Evolutionary conservation across 495 filamentous ascomycete genomes (phyloP).

Genomic region (Chaetomium fimeti): DNA sequence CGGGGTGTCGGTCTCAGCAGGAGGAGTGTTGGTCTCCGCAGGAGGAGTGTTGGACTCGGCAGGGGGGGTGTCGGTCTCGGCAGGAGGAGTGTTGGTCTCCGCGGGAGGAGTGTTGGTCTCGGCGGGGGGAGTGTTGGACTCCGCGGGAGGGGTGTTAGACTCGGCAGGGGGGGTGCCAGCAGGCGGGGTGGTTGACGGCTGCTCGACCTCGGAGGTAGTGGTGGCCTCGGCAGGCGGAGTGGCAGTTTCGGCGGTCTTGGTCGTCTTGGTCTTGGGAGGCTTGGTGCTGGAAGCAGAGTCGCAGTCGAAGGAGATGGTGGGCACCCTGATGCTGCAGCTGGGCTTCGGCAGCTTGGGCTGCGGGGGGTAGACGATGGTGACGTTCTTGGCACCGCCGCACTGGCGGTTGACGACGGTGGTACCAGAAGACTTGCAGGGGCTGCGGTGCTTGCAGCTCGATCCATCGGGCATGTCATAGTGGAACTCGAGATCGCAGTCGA

Average conservation of each 20-base stretch:
- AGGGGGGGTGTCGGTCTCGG: conserved; percentile 12
- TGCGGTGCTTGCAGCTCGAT: conserved; percentile 70
- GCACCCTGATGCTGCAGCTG: conserved; percentile 69
- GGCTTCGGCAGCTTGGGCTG: conserved; percentile 51
- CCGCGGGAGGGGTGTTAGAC: conserved; percentile 13
- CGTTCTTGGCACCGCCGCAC: conserved; percentile 84
- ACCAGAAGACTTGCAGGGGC: conserved; percentile 59
- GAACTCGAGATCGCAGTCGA: conserved; percentile 75
- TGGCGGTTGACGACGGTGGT: conserved; percentile 73
- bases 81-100: conserved; percentile 10
- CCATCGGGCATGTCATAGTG: conserved; percentile 80
- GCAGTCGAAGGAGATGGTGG: conserved; percentile 81
- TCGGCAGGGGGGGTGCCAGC: conserved; percentile 4
- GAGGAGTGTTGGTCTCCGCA: conserved; percentile 13
- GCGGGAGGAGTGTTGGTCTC: conserved; percentile 13
- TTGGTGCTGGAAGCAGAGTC: conserved; percentile 47
- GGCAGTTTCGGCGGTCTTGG: conserved; percentile 28
- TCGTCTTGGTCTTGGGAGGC: conserved; percentile 34
- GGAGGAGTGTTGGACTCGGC: conserved; percentile 18
- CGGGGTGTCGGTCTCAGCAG: conserved; percentile 17
- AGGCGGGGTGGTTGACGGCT: too few relatives aligned
- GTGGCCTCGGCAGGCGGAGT: conserved; percentile 23
- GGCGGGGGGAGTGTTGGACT: conserved; percentile 14
- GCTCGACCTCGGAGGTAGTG: conserved; percentile 14
- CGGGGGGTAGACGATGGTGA: conserved; percentile 69